Percentiles rank a stretch among this genome's conserved stretches.
Conservation (phyloP, 495 filamentous ascomycete genomes). For the Xylaria castorea region DNA sequence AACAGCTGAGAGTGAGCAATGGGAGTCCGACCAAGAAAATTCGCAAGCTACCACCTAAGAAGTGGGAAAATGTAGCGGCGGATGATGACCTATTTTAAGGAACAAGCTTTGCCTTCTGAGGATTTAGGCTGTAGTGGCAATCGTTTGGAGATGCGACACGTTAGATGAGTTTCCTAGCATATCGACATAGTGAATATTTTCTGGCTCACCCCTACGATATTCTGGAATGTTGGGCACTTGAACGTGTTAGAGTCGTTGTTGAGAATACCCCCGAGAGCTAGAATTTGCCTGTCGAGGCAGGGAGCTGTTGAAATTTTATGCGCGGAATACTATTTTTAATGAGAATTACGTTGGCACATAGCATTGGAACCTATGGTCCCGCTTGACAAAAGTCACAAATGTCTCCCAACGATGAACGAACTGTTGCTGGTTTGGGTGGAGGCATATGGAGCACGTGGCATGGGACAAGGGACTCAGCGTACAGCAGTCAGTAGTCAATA, state of each 20-base stretch:
- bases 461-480: neutral
- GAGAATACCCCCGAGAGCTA: slow-evolving; percentile 35
- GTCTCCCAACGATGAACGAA: neutral
- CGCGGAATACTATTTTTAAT: slow-evolving; percentile 5
- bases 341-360: neutral
- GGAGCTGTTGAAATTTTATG: neutral
- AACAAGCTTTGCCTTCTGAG: neutral
- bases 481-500: neutral
- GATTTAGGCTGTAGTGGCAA: neutral
- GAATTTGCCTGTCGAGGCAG: slow-evolving; percentile 4
- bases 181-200: neutral
- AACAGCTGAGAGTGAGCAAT: slow-evolving; percentile 36
- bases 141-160: neutral
- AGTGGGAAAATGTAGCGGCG: slow-evolving; percentile 41
- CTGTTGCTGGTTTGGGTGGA: neutral
- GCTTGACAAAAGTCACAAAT: neutral
- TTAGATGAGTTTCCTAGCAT: neutral
- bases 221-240: slow-evolving; percentile 21
- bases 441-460: neutral
- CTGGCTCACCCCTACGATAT: neutral
- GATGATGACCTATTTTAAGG: slow-evolving; percentile 48
- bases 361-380: neutral
- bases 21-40: slow-evolving; percentile 49
- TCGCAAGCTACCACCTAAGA: slow-evolving; percentile 47
- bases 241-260: slow-evolving; percentile 10